Base-by-base conservation (phyloP, 352 stramenopile species). In the Hyaloperonospora arabidopsidis region DNA sequence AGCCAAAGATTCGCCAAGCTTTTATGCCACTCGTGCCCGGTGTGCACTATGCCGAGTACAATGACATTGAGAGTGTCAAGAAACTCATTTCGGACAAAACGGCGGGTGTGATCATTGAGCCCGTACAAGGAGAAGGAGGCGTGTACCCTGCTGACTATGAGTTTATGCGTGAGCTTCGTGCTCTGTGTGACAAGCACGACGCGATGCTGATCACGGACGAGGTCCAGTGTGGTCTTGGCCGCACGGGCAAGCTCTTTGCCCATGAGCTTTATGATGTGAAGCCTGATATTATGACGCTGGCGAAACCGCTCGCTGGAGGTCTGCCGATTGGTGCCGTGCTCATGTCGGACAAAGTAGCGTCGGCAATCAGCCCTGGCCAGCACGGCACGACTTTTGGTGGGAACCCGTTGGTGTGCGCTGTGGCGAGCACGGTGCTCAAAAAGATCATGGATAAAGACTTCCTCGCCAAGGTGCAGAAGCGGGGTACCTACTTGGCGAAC, bases 141-240 rank as follows among this genome's bases (percentile, higher is more conserved):
- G 93, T 98, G 55, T 85, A 87, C 58, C 90, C 93, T 15, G 94
- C 89, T 6, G 87, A 84, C n/a, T 62, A 64, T 4, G 85, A 93
- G 47, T 98, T 97, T 70, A 95, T 98, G 59, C 56, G 56, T 2
- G 79, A 85, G 12, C 72, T 97, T 39, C 79, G 95, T 17, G 70
- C 87, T 28, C 63, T 98, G 14, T 97, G 89, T 64, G 89, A 98
- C 63, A 93, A 97, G 54, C 85, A 87, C 59, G 88, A 90, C 51
- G 87, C 97, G 17, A 75, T 99, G 39, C 72, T 99, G 49, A 99
- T 99, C 67, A 90, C 84, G n/a, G 97, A 99, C 78, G 97, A 99
- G 78, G 95, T 99, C 22, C 96, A 99, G 77, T 86, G 93, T 36
- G 97, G 97, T 32, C 75, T 99, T n/a, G 95, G 93, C 15, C 91